Base-by-base conservation (phyloP, 2,329 filamentous ascomycete species). In the Didymella pomorum region DNA sequence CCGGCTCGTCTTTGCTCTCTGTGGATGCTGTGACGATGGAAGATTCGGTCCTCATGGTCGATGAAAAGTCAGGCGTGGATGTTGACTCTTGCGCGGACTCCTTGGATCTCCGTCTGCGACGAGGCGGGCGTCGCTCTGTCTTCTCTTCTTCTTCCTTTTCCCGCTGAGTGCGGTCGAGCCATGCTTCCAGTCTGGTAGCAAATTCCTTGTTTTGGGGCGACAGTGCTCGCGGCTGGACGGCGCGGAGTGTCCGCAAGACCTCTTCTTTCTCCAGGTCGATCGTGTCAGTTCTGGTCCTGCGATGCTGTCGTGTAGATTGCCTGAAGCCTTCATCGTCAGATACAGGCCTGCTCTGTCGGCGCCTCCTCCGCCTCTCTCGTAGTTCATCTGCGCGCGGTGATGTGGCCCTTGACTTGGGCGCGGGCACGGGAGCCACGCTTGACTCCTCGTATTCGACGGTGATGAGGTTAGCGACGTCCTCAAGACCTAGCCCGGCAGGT, bases 101-200 rank as follows among this genome's bases (percentile, higher is more conserved):
- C 48, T 70, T 74, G 6, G 74, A 74, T 46, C 56, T 61, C 45
- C 60, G 62, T 52, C 66, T 64, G 42, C 70, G 64, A 29, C 73
- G 72, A 16, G 60, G 48, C 25, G 50, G 37, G 7, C 39, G 56
- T 20, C 31, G 26, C 33, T 53, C 56, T 26, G 20, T 3, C 20
- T 35, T 46, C 5, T 43, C 52, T 29, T 52, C 41, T 11, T 54
- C 51, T 3, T 42, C 42, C 28, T 55, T 43, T 35, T 43, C 48
- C 71, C 87, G 84, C 9, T 82, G 79, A 2, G 84, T 86, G 51
- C 78, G 78, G 2, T 81, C 82, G 6, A 89, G 80, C 87, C 87
- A 89, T 47, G 85, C 84, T 72, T 88, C 84, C 25, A 89, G 83
- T 46, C 85, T 84, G 51, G 69, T 81, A 20, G 77, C 79, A 55